Conservation (phyloP, 148 eudicot genomes). For the Spergularia bocconei region DNA sequence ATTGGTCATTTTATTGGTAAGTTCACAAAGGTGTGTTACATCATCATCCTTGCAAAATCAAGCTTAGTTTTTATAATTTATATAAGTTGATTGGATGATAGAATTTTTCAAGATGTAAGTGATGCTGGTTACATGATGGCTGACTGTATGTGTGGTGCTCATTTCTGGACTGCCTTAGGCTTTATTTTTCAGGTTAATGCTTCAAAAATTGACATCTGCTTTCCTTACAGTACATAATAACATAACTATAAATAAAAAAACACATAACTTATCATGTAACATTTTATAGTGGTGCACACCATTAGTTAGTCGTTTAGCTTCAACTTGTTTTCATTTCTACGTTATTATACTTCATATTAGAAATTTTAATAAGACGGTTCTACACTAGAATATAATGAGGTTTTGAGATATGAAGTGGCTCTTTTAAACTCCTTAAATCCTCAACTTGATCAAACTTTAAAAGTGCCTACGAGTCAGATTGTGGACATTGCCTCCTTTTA, state of each 20-base stretch:
- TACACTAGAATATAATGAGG: background rate
- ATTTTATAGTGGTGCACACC: background rate
- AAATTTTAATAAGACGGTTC: background rate
- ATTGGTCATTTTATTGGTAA: slow-evolving; percentile 2
- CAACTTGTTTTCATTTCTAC: background rate
- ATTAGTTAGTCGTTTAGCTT: background rate
- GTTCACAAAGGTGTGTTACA: background rate
- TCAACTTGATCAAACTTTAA: too few species aligned
- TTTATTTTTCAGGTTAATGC: slow-evolving; percentile 17
- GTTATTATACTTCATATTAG: background rate
- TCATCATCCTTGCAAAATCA: background rate
- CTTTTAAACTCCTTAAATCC: too few species aligned
- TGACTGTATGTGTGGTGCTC: background rate
- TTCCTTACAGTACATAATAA: too few species aligned
- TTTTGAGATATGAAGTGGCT: too few species aligned
- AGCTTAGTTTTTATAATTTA: background rate
- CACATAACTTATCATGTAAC: background rate
- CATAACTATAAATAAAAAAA: too few species aligned
- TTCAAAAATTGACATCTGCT: slow-evolving; percentile 1
- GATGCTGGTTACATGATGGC: background rate
- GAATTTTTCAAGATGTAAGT: background rate
- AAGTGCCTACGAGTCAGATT: too few species aligned
- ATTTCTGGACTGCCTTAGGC: slow-evolving; percentile 10
- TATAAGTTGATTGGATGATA: slow-evolving; percentile 13
- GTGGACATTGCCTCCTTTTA: too few species aligned